These are phyloP conservation scores for Coniella vitis DNA, from an alignment of 2,329 filamentous ascomycete species.

Conservation along the genomic window DNA sequence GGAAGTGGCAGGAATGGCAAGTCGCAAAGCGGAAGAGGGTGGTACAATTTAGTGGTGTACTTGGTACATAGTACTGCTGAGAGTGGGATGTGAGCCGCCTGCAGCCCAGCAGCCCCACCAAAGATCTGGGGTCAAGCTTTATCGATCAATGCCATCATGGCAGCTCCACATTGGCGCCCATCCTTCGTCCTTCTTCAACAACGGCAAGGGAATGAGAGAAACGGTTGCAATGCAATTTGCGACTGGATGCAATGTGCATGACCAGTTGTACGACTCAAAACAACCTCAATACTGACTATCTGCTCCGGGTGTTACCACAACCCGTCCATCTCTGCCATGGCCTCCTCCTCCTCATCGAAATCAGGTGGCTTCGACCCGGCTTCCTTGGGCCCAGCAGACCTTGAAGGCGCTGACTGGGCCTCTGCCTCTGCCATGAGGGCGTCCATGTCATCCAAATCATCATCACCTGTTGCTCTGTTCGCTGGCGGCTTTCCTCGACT, in stretches of 20 bases:
- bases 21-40: too few species aligned
- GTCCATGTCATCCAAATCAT: conserved; percentile 38
- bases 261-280: too few species aligned
- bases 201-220: too few species aligned
- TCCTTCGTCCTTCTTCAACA: too few species aligned
- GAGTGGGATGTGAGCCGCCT: conserved; percentile 5
- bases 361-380: conserved; percentile 20
- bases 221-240: too few species aligned
- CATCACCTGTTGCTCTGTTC: neutral
- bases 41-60: too few species aligned
- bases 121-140: conserved; percentile 6
- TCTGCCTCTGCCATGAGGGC: conserved; percentile 44
- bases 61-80: too few species aligned
- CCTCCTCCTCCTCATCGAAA: conserved; percentile 59
- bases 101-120: conserved; percentile 8
- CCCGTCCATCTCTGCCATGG: conserved; percentile 58
- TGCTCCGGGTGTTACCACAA: conserved; percentile 32
- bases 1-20: neutral
- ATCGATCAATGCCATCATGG: conserved; percentile 5
- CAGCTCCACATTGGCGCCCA: too few species aligned
- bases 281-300: neutral
- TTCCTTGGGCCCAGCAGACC: neutral
- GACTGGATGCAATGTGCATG: too few species aligned
- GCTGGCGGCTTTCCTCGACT: neutral
- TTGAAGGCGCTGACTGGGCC: conserved; percentile 6